Conservation (phyloP, 1,284 basidiomycete species). For the Ceratobasidium sp. region DNA sequence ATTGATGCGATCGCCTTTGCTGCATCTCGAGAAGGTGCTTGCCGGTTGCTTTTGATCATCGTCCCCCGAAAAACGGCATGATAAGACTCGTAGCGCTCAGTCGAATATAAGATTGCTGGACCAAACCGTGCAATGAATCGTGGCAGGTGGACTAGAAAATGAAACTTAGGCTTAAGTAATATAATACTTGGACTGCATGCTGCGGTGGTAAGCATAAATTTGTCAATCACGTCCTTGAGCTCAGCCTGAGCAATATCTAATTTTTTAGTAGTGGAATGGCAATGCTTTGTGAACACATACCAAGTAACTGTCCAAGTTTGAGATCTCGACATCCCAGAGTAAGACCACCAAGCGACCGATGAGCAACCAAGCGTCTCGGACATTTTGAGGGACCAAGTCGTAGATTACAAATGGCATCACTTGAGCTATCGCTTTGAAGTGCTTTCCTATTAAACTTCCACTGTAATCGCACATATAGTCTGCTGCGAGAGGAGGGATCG, state of each 20-base stretch:
- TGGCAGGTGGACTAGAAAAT: slow-evolving; percentile 45
- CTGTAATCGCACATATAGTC: slow-evolving; percentile 51
- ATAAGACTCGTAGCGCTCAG: slow-evolving; percentile 44
- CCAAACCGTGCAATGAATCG: slow-evolving; percentile 43
- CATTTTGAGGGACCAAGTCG: slow-evolving; percentile 47
- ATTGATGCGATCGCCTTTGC: slow-evolving; percentile 29
- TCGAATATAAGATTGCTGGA: slow-evolving; percentile 22
- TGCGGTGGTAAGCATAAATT: background rate
- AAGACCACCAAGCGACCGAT: slow-evolving; percentile 50
- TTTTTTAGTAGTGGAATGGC: background rate
- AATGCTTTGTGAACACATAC: slow-evolving; percentile 46
- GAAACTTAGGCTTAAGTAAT: slow-evolving; percentile 43
- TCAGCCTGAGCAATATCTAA: slow-evolving; percentile 9
- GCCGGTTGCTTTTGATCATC: slow-evolving; percentile 46
- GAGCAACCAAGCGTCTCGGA: slow-evolving; percentile 49
- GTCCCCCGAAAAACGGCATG: slow-evolving; percentile 40
- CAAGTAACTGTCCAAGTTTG: slow-evolving; percentile 47
- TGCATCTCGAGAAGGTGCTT: slow-evolving; percentile 45
- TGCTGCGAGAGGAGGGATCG: slow-evolving; percentile 1
- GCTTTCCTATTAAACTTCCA: slow-evolving; percentile 52
- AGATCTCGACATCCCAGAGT: slow-evolving; percentile 51
- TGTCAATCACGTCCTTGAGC: background rate
- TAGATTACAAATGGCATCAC: slow-evolving; percentile 51
- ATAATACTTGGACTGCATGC: background rate
- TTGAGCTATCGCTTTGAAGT: slow-evolving; percentile 53